These are phyloP conservation scores for Diaporthe eres DNA, from an alignment of 2,329 filamentous ascomycete species.

Conservation along the genomic window DNA sequence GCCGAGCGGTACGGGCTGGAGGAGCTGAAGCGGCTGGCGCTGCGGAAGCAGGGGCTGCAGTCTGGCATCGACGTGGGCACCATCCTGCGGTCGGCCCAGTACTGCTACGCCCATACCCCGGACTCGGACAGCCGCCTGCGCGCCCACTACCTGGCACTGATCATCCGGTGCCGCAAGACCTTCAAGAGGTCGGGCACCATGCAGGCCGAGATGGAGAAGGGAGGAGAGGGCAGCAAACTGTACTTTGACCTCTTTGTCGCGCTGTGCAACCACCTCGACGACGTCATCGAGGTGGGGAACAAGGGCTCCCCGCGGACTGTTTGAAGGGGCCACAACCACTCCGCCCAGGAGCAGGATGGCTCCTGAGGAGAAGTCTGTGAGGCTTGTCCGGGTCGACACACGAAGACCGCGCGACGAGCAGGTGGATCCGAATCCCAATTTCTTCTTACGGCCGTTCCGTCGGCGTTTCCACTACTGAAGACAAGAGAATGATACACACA, in stretches of 20 bases:
- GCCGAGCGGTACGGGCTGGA: constrained; percentile 92
- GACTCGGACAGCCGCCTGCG: constrained; percentile 93
- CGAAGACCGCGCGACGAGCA: constrained; percentile 32
- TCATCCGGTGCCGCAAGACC: constrained; percentile 96
- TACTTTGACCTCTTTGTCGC: constrained; percentile 99
- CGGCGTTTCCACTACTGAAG: constrained; percentile 37
- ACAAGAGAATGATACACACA: constrained; percentile 37
- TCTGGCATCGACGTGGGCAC: constrained; percentile 92
- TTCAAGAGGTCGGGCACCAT: constrained; percentile 99
- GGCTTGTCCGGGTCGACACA: constrained; percentile 33
- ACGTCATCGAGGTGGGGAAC: constrained; percentile 89
- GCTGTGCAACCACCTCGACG: constrained; percentile 98
- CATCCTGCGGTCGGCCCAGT: constrained; percentile 92
- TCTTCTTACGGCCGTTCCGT: constrained; percentile 38
- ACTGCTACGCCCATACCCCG: constrained; percentile 95
- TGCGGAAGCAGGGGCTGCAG: constrained; percentile 96
- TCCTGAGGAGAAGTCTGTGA: constrained; percentile 19
- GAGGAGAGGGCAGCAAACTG: constrained; percentile 80
- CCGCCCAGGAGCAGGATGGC: constrained; percentile 2
- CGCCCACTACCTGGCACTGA: constrained; percentile 96
- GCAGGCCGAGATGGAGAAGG: constrained; percentile 98
- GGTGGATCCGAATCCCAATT: constrained; percentile 36
- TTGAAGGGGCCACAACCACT: constrained; percentile 53
- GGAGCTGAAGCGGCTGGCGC: constrained; percentile 89
- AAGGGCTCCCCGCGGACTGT: constrained; percentile 71